Evolutionary conservation across 1,284 basidiomycete genomes (phyloP).

Genomic region (Microbotryum intermedium): DNA sequence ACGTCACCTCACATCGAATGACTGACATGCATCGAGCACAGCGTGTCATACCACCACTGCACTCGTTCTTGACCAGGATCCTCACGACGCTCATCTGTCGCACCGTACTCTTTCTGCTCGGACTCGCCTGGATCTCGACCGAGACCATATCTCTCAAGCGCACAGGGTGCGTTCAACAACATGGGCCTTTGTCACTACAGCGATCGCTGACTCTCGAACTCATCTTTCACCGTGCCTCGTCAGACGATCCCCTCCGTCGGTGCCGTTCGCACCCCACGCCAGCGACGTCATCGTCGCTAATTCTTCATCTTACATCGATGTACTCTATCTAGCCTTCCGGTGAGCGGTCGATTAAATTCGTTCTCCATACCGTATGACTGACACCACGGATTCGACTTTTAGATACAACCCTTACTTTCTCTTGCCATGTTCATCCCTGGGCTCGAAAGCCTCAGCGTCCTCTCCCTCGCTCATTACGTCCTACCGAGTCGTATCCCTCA

Average conservation of each 20-base stretch:
- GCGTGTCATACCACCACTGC: constrained; percentile 1
- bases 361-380: constrained; percentile 13
- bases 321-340: constrained; percentile 33
- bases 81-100: constrained; percentile 6
- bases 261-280: constrained; percentile 12
- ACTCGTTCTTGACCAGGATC: neutral
- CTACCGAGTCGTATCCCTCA: too few relatives aligned
- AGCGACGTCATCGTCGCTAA: constrained; percentile 36
- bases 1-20: neutral
- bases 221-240: neutral
- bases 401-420: constrained; percentile 30
- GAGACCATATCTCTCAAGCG: constrained; percentile 18
- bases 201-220: neutral
- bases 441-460: constrained; percentile 10
- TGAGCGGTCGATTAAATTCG: constrained; percentile 10
- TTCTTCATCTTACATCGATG: constrained; percentile 34
- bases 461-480: constrained; percentile 1
- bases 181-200: neutral
- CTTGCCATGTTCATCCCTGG: constrained; percentile 20
- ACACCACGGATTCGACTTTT: neutral
- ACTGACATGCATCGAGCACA: neutral
- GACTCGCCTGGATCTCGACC: constrained; percentile 17
- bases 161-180: constrained; percentile 5
- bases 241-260: constrained; percentile 8
- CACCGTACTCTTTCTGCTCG: constrained; percentile 16